Evolutionary conservation across 208 protist species (phyloP).

Genomic region (Trichomonas tenax): DNA sequence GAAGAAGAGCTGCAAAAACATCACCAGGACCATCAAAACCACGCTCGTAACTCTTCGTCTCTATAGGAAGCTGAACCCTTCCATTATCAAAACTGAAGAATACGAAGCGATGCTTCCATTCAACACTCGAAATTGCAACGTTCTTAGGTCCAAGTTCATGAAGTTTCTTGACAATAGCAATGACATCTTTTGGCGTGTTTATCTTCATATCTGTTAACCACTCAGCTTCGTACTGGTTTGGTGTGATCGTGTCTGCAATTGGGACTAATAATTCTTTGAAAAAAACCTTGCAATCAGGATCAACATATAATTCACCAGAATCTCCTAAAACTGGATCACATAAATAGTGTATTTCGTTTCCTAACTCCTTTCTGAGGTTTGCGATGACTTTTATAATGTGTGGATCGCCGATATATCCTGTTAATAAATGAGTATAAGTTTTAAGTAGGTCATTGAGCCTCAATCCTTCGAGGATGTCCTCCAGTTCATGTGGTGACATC

Average conservation of each 20-base stretch:
- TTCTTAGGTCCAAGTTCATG: background rate
- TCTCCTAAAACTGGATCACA: background rate
- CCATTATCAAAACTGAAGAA: constrained; percentile 9
- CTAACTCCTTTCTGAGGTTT: background rate
- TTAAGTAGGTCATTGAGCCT: background rate
- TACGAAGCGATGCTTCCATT: background rate
- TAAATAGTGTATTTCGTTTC: background rate
- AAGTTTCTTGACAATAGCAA: background rate
- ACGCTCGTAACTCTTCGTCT: background rate
- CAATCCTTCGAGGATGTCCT: background rate
- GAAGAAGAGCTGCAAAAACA: background rate
- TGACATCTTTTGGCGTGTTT: background rate
- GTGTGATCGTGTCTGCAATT: background rate
- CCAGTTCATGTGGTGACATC: background rate
- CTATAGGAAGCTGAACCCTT: background rate
- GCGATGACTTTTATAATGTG: background rate
- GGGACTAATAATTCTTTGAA: background rate
- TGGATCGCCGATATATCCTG: background rate
- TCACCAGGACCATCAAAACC: background rate
- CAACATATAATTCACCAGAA: background rate
- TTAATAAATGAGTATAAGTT: background rate
- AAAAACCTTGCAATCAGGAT: background rate
- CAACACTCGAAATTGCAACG: background rate
- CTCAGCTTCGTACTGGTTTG: background rate
- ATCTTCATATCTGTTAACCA: background rate